phyloP scores from a whole-genome alignment of 768 basidiomycete species.

The Leccinum disarticulatum region DNA sequence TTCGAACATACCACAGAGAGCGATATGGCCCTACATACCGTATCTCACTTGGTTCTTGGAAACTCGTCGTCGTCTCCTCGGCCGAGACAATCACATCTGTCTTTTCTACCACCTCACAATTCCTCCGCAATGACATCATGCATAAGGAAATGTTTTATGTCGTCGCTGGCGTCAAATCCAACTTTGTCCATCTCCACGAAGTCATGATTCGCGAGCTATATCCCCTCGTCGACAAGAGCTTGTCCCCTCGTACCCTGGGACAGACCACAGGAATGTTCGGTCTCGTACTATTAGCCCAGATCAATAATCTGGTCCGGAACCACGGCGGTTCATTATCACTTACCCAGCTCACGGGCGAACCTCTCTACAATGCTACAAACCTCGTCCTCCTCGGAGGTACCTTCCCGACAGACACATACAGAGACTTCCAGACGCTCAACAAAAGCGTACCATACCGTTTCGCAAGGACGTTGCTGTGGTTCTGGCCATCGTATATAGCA shows the following conservation, averaged over 20 bases:
- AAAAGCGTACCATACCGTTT: constrained; percentile 22
- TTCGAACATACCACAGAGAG: constrained; percentile 7
- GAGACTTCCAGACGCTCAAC: constrained; percentile 20
- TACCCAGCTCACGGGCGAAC: constrained; percentile 14
- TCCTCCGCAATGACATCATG: constrained; percentile 14
- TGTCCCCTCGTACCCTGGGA: constrained; percentile 16
- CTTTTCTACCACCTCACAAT: constrained; percentile 1
- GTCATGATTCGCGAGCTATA: constrained; percentile 22
- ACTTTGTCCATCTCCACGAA: constrained; percentile 9
- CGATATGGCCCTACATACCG: constrained; percentile 16
- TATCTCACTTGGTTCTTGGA: constrained; percentile 20
- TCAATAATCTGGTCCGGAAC: constrained; percentile 7
- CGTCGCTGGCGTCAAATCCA: constrained; percentile 13
- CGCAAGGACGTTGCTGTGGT: constrained; percentile 10
- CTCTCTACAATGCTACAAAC: constrained; percentile 21
- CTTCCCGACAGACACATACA: constrained; percentile 22
- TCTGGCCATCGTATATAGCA: constrained; percentile 17
- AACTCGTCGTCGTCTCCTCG: constrained; percentile 17
- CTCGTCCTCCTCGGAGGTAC: constrained; percentile 17
- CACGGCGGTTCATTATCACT: constrained; percentile 12
- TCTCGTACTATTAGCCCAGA: constrained; percentile 7
- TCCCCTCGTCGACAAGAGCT: constrained; percentile 21
- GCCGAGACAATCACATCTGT: constrained; percentile 13
- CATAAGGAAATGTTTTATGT: constrained; percentile 12
- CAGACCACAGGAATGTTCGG: constrained; percentile 16